Percentiles rank a stretch among this genome's conserved stretches.
These are phyloP conservation scores for Phoma herbarum DNA, from an alignment of 2,329 filamentous ascomycete genomes.

Conservation along the genomic window DNA sequence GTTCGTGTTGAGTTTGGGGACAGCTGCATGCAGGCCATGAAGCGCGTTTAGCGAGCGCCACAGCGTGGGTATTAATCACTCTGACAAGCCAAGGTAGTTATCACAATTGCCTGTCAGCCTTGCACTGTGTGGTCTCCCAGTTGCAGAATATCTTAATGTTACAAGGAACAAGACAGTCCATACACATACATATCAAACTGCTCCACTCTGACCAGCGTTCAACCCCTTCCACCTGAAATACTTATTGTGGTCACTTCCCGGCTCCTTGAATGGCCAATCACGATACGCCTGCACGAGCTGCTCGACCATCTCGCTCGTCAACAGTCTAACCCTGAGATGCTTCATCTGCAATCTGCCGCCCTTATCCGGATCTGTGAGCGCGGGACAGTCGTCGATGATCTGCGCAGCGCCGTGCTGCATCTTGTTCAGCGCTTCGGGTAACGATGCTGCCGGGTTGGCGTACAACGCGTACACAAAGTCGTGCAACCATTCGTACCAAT, in stretches of 20 bases:
- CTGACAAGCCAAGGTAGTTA: too few species aligned
- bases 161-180: not conserved
- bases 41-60: not conserved
- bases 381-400: constrained; percentile 39
- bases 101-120: too few species aligned
- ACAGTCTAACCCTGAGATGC: constrained; percentile 39
- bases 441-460: not conserved
- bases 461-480: constrained; percentile 41
- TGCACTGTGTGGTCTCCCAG: too few species aligned
- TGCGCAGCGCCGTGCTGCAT: constrained; percentile 42
- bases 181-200: not conserved
- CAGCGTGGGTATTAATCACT: not conserved
- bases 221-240: constrained; percentile 33
- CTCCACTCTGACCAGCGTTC: not conserved
- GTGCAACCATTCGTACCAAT: constrained; percentile 38
- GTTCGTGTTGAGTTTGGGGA: not conserved
- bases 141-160: not conserved
- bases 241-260: constrained; percentile 32
- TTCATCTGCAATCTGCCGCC: constrained; percentile 46
- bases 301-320: constrained; percentile 47
- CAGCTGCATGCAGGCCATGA: constrained; percentile 2
- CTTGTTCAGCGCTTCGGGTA: constrained; percentile 37
- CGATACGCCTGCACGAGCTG: constrained; percentile 43
- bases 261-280: constrained; percentile 47
- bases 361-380: constrained; percentile 40